Evolutionary conservation across 106 monocot species (phyloP).

Genomic region (Ottelia alismoides): DNA sequence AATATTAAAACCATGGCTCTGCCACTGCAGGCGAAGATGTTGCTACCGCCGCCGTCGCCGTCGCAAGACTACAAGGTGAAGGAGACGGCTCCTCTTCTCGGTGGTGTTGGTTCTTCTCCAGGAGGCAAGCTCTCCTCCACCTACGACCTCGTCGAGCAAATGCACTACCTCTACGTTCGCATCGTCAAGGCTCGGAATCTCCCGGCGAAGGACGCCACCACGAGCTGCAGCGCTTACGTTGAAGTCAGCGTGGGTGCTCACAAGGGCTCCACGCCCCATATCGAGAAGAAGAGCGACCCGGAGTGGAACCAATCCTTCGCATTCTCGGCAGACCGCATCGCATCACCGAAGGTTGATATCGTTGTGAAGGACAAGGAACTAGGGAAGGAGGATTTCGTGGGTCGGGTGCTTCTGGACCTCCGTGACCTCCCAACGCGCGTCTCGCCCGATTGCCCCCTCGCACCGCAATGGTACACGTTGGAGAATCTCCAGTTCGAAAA

Average conservation of each 20-base stretch:
- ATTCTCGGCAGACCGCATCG: conserved; percentile 30
- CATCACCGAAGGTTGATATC: conserved; percentile 30
- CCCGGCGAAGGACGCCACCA: conserved; percentile 42
- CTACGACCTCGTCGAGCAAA: conserved; percentile 53
- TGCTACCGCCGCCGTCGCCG: too few species aligned
- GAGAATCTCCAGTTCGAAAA: conserved; percentile 30
- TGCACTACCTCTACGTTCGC: conserved; percentile 57
- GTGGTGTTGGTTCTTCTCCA: too few species aligned
- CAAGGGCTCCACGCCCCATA: conserved; percentile 27
- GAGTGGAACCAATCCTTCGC: conserved; percentile 79
- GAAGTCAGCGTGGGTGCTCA: conserved; percentile 46
- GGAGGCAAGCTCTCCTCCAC: conserved; percentile 37
- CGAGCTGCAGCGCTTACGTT: conserved; percentile 53
- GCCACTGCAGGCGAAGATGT: too few species aligned
- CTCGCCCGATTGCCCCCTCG: conserved; percentile 61
- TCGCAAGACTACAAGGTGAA: too few species aligned
- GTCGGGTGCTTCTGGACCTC: conserved; percentile 35
- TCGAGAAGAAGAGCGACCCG: conserved; percentile 41
- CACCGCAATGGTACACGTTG: conserved; percentile 56
- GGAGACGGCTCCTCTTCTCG: too few species aligned
- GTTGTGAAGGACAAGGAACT: conserved; percentile 41
- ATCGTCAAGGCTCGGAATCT: conserved; percentile 60
- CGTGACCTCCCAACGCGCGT: conserved; percentile 45
- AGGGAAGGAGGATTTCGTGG: conserved; percentile 37
- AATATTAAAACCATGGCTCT: too few species aligned